Evolutionary conservation across 164 flowering plant genomes (phyloP).

Genomic region (Cinnamomum chago): DNA sequence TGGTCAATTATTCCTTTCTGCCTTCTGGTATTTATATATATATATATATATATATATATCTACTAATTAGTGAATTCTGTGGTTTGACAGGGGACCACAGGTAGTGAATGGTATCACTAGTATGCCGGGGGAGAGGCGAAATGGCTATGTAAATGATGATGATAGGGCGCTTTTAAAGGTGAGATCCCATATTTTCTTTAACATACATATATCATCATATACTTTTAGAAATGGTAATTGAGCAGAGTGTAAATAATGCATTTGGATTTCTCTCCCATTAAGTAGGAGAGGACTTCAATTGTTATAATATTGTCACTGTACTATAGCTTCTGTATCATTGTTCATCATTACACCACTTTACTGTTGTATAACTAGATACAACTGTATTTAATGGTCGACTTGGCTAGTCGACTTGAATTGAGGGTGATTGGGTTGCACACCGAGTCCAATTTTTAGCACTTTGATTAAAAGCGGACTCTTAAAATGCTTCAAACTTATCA

Average conservation of each 20-base stretch:
- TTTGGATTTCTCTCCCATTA: background rate
- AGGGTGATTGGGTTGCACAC: too few species aligned
- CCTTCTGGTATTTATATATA: background rate
- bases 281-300: background rate
- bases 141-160: conserved; percentile 78
- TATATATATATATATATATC: background rate
- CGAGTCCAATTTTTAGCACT: too few species aligned
- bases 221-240: background rate
- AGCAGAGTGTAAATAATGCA: background rate
- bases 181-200: background rate
- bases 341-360: background rate
- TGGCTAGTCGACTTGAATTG: too few species aligned
- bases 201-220: background rate
- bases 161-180: conserved; percentile 95
- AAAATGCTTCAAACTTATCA: too few species aligned
- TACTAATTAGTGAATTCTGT: background rate
- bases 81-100: conserved; percentile 48
- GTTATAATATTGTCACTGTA: background rate
- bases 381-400: background rate
- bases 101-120: conserved; percentile 44
- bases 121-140: conserved; percentile 71
- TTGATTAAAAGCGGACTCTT: too few species aligned
- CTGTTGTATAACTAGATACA: background rate
- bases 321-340: background rate
- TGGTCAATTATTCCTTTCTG: background rate